A percentile compares a stretch with the other conserved stretches of the same genome.
Evolutionary conservation across 75 land plant species (phyloP).

Genomic region (Pinus taeda): DNA sequence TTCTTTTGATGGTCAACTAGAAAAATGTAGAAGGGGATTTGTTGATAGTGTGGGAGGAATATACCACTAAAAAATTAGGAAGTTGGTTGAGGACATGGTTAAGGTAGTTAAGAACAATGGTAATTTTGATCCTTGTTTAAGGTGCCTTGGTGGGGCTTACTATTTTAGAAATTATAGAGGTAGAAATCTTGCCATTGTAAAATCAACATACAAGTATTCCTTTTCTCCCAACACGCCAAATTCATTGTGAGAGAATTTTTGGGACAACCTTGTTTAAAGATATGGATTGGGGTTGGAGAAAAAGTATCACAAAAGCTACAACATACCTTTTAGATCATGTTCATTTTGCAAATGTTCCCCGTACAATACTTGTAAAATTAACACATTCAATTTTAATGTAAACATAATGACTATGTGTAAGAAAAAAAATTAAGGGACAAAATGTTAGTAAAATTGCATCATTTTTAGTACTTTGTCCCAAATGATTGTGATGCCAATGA

Average conservation of each 20-base stretch:
- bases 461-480: no score
- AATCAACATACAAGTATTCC: slow-evolving; percentile 78
- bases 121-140: slow-evolving; percentile 51
- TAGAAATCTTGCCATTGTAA: slow-evolving; percentile 14
- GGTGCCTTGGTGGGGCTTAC: slow-evolving; percentile 83
- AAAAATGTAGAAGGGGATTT: no score
- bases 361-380: slow-evolving; percentile 68
- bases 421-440: slow-evolving; percentile 14
- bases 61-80: no score
- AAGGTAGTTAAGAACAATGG: no score
- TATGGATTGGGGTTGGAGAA: slow-evolving; percentile 70
- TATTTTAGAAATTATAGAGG: slow-evolving; percentile 70
- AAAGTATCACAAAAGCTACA: slow-evolving; percentile 79
- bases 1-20: no score
- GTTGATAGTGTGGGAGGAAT: no score
- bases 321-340: slow-evolving; percentile 77
- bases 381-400: slow-evolving; percentile 69
- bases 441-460: slow-evolving; percentile 74
- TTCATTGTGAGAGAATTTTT: slow-evolving; percentile 70
- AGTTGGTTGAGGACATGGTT: no score
- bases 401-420: slow-evolving; percentile 36
- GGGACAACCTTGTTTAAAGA: slow-evolving; percentile 30
- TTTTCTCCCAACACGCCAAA: slow-evolving; percentile 90
- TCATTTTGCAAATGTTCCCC: slow-evolving; percentile 80
- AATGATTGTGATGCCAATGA: no score